Evolutionary conservation across 148 eudicot genomes (phyloP).

Genomic region (Cornus florida): DNA sequence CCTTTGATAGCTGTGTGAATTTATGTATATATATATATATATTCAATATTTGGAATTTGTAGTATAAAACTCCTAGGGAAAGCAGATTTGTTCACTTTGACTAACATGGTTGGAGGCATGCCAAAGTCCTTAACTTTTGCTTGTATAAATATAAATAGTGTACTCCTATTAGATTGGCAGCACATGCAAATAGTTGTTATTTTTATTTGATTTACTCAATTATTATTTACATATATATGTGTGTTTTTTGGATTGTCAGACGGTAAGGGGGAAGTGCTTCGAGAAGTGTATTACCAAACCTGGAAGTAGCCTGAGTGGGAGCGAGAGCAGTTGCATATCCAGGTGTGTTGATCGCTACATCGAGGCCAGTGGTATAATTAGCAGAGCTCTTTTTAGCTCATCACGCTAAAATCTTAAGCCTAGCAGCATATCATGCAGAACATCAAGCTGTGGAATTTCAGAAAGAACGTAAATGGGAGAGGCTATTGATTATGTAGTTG

Average conservation of each 20-base stretch:
- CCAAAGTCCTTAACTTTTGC: background rate
- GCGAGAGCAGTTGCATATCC: conserved; percentile 81
- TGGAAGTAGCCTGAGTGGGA: conserved; percentile 73
- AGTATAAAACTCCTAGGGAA: background rate
- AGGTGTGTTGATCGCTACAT: conserved; percentile 91
- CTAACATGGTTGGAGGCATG: background rate
- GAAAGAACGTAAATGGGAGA: background rate
- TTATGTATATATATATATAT: too few species aligned
- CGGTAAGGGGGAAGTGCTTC: conserved; percentile 81
- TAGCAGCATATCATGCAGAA: background rate
- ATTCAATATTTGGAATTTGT: background rate
- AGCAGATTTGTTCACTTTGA: background rate
- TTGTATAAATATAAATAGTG: background rate
- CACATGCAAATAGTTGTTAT: background rate
- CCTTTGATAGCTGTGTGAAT: too few species aligned
- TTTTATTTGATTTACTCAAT: background rate
- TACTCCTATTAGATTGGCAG: background rate
- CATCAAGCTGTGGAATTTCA: background rate
- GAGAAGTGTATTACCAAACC: conserved; percentile 90
- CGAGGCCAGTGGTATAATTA: conserved; percentile 80
- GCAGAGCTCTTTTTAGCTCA: conserved; percentile 56
- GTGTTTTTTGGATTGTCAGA: conserved; percentile 32
- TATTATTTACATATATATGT: background rate
- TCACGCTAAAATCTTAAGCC: conserved; percentile 18
- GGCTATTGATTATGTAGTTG: background rate